Base-by-base conservation (phyloP, 257 asterid genomes). In the Capsicum chinense region DNA sequence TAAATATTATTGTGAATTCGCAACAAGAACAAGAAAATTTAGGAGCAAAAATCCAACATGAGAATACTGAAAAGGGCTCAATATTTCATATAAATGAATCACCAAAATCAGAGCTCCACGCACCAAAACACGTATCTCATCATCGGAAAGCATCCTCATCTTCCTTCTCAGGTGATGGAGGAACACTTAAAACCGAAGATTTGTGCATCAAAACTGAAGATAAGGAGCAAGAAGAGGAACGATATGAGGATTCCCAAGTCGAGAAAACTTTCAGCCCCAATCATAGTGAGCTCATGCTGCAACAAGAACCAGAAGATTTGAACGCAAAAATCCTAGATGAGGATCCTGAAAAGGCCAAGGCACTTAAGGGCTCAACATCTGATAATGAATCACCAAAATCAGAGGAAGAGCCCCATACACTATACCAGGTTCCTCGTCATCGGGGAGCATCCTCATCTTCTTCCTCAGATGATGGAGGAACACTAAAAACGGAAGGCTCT, bases 11-110 rank as follows among this genome's bases (percentile, higher is more conserved):
- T 3, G 94, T 92, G 63, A 90, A 89, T 86, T 86, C 90, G 56
- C 70, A 88, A 87, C 88, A 85, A 10, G 93, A 89, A 56, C 74
- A 85, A 0, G 91, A 83, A 5, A 89, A 87, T 11, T 80, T 70
- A 1, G 79, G 74, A 0, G 88, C 87, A 0, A 84, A 81, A 13
- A 33, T 64, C 2, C 39, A 86, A 58, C 88, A 90, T 3, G 95
- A 92, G 56, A 93, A 90, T 73, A 92, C 97, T 1, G 91, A 86
- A 70, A 94, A 89, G 84, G 98, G 97, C 1, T 90, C 99, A 0
- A 94, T 90, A 39, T 92, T 93, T n/a, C 97, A 94, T 21, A 63
- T 26, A 15, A 69, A 83, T 84, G 26, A 87, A 85, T 83, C 90
- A 13, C 83, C 86, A 0, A 90, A 86, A 14, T 57, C 60, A 63